A percentile compares a stretch with the other conserved stretches of the same genome.
phyloP scores from a whole-genome alignment of 2,329 filamentous ascomycete species.

The Diaporthe longicolla region DNA sequence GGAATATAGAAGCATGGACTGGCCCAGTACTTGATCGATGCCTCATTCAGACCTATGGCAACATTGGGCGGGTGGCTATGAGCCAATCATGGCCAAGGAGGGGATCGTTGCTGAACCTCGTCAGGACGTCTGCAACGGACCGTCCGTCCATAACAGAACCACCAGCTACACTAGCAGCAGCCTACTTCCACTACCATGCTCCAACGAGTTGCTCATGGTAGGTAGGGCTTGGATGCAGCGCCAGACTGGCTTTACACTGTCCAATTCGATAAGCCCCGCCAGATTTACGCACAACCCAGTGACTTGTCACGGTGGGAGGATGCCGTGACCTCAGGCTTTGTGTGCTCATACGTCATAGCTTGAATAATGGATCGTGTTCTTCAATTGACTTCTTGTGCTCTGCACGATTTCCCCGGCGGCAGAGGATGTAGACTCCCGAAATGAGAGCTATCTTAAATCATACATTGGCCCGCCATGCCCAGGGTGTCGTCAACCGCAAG shows the following conservation, averaged over 20 bases:
- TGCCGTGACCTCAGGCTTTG: no score
- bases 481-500: neutral
- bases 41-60: neutral
- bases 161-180: neutral
- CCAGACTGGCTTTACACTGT: neutral
- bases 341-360: neutral
- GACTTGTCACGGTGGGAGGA: neutral
- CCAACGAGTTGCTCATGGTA: no score
- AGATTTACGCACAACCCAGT: neutral
- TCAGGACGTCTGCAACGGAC: neutral
- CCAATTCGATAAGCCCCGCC: neutral
- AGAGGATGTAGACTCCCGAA: neutral
- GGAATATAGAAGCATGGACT: neutral
- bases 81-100: neutral
- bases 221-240: neutral
- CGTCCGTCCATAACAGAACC: neutral
- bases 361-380: constrained; percentile 1
- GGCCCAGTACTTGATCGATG: no score
- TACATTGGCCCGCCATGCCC: neutral
- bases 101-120: no score
- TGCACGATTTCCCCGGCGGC: neutral
- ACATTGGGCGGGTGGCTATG: neutral
- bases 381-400: neutral
- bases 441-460: neutral
- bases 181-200: no score